phyloP scores from a whole-genome alignment of 176 grass and related monocot genomes.

The Elaeis guineensis region DNA sequence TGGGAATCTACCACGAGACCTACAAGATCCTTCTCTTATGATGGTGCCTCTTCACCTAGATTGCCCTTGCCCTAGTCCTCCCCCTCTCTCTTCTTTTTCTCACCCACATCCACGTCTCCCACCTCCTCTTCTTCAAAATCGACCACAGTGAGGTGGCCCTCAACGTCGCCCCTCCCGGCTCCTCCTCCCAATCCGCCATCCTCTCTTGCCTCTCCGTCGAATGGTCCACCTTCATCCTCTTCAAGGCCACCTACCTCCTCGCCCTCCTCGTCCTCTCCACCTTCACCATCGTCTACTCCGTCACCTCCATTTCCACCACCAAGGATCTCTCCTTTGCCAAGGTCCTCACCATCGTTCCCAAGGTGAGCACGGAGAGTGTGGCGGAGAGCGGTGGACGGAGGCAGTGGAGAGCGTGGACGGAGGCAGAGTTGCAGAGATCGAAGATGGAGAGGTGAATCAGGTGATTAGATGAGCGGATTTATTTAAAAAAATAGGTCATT shows the following conservation, averaged over 20 bases:
- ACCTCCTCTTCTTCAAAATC: constrained; percentile 64
- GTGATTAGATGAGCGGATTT: too few relatives aligned
- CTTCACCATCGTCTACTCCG: constrained; percentile 70
- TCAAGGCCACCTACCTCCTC: constrained; percentile 76
- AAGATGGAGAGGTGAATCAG: too few relatives aligned
- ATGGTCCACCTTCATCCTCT: constrained; percentile 56
- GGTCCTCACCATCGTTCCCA: constrained; percentile 80
- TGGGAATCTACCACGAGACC: constrained; percentile 46
- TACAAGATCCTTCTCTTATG: constrained; percentile 32
- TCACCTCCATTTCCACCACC: constrained; percentile 78
- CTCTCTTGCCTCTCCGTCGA: constrained; percentile 38
- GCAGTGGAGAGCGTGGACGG: too few relatives aligned
- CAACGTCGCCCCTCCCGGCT: constrained; percentile 41
- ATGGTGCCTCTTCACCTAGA: constrained; percentile 55
- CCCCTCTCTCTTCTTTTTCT: constrained; percentile 75
- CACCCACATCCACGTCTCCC: constrained; percentile 72
- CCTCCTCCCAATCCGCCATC: constrained; percentile 37
- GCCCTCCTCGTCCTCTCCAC: constrained; percentile 85
- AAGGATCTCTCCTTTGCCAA: constrained; percentile 73
- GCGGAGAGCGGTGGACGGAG: too few relatives aligned
- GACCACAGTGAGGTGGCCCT: constrained; percentile 59
- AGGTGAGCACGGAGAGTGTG: too few relatives aligned
- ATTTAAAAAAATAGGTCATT: too few relatives aligned
- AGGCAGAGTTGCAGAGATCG: too few relatives aligned
- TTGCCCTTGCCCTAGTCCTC: constrained; percentile 57